phyloP scores from a whole-genome alignment of 1,284 basidiomycete genomes.

The Moesziomyces antarcticus region DNA sequence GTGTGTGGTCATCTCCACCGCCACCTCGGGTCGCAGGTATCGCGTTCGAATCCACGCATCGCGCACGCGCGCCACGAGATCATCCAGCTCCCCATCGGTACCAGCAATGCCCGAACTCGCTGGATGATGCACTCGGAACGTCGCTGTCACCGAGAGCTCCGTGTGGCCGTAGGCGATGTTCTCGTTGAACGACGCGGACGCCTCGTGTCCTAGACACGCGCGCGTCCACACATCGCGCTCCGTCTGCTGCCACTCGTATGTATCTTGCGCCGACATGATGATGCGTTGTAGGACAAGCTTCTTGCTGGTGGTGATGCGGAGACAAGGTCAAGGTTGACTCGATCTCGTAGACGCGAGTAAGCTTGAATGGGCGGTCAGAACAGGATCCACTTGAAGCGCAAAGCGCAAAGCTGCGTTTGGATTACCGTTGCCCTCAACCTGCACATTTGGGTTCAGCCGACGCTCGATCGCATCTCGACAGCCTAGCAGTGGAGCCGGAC shows the following conservation, averaged over 20 bases:
- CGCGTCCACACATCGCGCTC: constrained; percentile 28
- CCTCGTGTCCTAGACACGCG: constrained; percentile 38
- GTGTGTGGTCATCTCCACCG: constrained; percentile 30
- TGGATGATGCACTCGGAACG: constrained; percentile 17
- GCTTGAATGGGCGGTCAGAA: too few relatives aligned
- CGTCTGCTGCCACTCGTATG: constrained; percentile 18
- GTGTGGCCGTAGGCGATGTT: constrained; percentile 47
- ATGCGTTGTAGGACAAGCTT: neutral
- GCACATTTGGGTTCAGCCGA: too few relatives aligned
- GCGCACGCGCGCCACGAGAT: constrained; percentile 21
- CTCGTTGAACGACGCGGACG: constrained; percentile 43
- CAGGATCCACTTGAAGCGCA: neutral
- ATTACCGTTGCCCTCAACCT: too few relatives aligned
- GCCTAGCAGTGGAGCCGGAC: too few relatives aligned
- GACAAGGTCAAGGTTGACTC: neutral
- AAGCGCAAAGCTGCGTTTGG: too few relatives aligned
- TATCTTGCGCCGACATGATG: constrained; percentile 5
- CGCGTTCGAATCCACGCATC: constrained; percentile 27
- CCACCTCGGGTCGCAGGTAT: constrained; percentile 29
- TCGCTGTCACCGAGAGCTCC: constrained; percentile 26
- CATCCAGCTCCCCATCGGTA: constrained; percentile 21
- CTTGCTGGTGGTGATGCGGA: neutral
- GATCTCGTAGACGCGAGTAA: too few relatives aligned
- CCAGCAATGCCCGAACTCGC: constrained; percentile 12
- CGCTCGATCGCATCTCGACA: too few relatives aligned